Evolutionary conservation across 129 eudicot species (phyloP), one percentile per base, ranked within the genome.

Genomic region (Flaveria sonorensis): DNA sequence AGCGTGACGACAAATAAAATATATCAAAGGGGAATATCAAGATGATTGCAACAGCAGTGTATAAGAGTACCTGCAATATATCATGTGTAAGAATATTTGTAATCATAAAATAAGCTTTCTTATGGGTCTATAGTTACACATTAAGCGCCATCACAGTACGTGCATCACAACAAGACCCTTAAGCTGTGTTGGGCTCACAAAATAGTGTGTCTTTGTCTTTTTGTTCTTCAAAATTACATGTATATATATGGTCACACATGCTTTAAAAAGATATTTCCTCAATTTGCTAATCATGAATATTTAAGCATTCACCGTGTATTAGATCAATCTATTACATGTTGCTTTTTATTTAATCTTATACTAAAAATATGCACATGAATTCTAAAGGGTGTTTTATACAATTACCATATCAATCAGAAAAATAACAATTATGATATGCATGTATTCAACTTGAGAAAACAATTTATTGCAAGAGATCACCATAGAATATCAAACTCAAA

Each of bases 11-110:
- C 80, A 95, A 86, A 86, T 87, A 86, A 81, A 95, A 95, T 40
- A 95, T 88, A 85, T 95, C 99, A 43, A 95, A 95, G 19, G 99
- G 99, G 79, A 88, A 95, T 67, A 95, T 89, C 70, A 95, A 72
- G 75, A 86, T 67, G 82, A 89, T 82, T 68, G 88, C 89, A 80
- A 84, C 83, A 83, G 80, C 97, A 57, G 92, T 76, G 75, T 95
- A 95, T 64, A 95, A 76, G 57, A 95, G 94, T 46, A 95, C 99
- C 99, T 95, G 97, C 85, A 86, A 65, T n/a, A 47, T 19, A 43
- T 64, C 72, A 74, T 7, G 81, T 13, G 81, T 26, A 55, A 77
- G 45, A 75, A 28, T 72, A 78, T 76, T 36, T 56, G 70, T 70
- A 18, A 79, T 36, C 65, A 62, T 28, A 76, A 32, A 67, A 36